Conservation (phyloP, 2,329 filamentous ascomycete genomes). For the Hypoxylon sp. region DNA sequence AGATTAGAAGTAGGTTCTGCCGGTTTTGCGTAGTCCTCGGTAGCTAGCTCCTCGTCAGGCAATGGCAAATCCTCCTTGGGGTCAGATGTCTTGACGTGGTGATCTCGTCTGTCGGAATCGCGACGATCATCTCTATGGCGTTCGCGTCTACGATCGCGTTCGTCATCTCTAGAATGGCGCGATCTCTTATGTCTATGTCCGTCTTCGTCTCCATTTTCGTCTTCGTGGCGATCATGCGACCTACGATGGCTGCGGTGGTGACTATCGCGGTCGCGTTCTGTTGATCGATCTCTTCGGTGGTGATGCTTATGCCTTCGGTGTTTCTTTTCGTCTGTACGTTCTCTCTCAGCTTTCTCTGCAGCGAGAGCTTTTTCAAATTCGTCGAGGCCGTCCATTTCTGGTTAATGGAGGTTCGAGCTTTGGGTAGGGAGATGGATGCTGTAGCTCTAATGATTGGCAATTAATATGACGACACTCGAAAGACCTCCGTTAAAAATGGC, state of each 20-base stretch:
- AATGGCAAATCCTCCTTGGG: constrained; percentile 66
- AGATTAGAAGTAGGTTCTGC: constrained; percentile 58
- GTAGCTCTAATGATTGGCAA: not conserved
- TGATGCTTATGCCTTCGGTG: constrained; percentile 61
- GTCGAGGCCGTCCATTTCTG: constrained; percentile 67
- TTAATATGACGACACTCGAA: constrained; percentile 30
- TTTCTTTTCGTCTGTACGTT: constrained; percentile 63
- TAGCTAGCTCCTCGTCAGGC: constrained; percentile 65
- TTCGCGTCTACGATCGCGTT: constrained; percentile 57
- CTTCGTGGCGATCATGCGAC: constrained; percentile 58
- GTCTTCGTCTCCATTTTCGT: constrained; percentile 65
- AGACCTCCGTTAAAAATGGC: constrained; percentile 3
- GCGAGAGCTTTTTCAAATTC: constrained; percentile 86
- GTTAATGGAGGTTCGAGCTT: constrained; percentile 3
- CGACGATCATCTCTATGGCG: constrained; percentile 52
- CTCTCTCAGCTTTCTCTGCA: constrained; percentile 70
- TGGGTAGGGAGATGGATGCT: not conserved
- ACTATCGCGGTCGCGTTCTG: constrained; percentile 57
- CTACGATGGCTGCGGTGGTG: constrained; percentile 54
- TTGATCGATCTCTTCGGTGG: constrained; percentile 65
- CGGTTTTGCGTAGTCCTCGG: constrained; percentile 49
- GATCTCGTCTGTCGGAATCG: constrained; percentile 54
- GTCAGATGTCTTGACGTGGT: constrained; percentile 61
- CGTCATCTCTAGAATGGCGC: constrained; percentile 67
- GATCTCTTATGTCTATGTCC: constrained; percentile 76